These are phyloP conservation scores for Cupressus sempervirens DNA, from an alignment of 75 land plant species.

Conservation along the genomic window DNA sequence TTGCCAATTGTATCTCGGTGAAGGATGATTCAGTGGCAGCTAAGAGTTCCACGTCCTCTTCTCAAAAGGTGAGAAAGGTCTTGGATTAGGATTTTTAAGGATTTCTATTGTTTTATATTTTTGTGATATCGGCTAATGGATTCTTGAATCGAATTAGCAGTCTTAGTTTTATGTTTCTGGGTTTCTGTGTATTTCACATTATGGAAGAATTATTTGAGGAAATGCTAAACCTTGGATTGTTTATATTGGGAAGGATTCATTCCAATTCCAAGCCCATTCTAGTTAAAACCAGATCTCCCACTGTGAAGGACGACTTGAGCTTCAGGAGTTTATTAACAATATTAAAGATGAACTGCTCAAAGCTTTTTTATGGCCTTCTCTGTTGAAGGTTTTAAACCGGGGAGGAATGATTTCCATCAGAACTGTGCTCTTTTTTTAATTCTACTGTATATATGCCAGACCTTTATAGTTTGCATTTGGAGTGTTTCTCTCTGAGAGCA, in stretches of 20 bases:
- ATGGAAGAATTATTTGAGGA: neutral
- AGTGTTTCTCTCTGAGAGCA: neutral
- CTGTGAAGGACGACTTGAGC: neutral
- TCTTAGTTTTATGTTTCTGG: neutral
- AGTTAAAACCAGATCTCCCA: neutral
- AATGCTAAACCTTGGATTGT: neutral
- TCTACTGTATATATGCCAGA: too few relatives aligned
- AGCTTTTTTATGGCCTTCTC: neutral
- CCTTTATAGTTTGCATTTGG: neutral
- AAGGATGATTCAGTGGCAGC: conserved; percentile 1
- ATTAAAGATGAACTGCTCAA: neutral
- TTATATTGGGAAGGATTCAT: neutral
- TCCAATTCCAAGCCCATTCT: neutral
- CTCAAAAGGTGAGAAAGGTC: neutral
- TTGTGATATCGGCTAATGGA: neutral
- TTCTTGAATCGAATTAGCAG: neutral
- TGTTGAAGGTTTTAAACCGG: neutral
- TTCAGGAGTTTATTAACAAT: too few relatives aligned
- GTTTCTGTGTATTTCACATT: neutral
- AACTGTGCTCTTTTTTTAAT: neutral
- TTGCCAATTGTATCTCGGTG: conserved; percentile 13
- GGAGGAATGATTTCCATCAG: neutral
- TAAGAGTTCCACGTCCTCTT: neutral
- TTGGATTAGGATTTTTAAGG: neutral
- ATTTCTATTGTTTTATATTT: neutral